These are phyloP conservation scores for Camellia lanceoleosa DNA, from an alignment of 148 eudicot species.

Conservation along the genomic window DNA sequence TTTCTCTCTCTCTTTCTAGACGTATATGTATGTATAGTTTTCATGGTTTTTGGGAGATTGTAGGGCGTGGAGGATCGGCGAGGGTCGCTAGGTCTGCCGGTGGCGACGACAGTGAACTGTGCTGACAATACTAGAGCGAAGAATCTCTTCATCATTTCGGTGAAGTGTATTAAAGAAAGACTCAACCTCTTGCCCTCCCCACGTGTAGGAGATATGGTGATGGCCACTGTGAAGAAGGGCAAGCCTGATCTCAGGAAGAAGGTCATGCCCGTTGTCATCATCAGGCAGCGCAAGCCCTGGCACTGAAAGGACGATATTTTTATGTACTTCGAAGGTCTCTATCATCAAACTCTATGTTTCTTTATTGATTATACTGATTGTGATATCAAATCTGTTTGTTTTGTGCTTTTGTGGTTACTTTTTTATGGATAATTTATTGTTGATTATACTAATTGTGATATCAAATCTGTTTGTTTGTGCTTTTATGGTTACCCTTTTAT, in stretches of 20 bases:
- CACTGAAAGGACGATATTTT: constrained; percentile 66
- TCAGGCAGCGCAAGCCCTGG: constrained; percentile 70
- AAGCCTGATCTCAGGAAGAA: constrained; percentile 68
- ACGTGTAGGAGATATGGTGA: constrained; percentile 69
- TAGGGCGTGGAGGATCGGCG: constrained; percentile 66
- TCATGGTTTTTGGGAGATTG: background rate
- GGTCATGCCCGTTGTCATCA: constrained; percentile 66
- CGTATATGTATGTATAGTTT: background rate
- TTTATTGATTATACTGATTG: background rate
- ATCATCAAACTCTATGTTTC: background rate
- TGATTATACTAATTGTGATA: too few relatives aligned
- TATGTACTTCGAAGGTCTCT: constrained; percentile 61
- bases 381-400: background rate
- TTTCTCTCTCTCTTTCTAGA: background rate
- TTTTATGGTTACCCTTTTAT: too few relatives aligned
- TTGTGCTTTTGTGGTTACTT: background rate
- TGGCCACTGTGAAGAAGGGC: constrained; percentile 73
- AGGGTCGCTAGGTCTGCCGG: constrained; percentile 70
- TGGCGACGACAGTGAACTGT: constrained; percentile 66
- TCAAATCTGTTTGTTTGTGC: too few relatives aligned
- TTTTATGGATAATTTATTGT: background rate
- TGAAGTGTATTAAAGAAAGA: constrained; percentile 65
- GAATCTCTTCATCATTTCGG: constrained; percentile 60
- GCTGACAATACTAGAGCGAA: constrained; percentile 68
- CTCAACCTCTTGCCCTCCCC: constrained; percentile 62